A percentile compares a stretch with the other conserved stretches of the same genome.
Conservation (phyloP, 208 protist species). For the Wallacemonas sp. region DNA sequence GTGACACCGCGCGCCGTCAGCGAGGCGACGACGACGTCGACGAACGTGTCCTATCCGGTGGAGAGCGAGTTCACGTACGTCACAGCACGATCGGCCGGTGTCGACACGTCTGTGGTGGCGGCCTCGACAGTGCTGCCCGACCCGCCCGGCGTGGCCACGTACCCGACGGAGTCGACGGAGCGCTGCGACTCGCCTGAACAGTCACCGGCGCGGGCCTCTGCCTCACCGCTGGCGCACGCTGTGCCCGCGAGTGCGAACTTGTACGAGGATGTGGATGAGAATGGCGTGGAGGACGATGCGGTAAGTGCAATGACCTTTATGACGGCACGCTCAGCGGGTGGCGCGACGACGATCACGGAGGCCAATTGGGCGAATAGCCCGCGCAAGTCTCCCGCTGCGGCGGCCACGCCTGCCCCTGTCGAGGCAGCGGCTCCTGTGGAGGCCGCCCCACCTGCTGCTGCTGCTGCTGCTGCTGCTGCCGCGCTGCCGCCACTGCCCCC, state of each 20-base stretch:
- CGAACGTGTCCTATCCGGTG: neutral
- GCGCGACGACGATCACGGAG: conserved; percentile 11
- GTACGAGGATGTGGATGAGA: neutral
- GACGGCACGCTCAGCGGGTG: conserved; percentile 9
- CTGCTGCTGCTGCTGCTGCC: neutral
- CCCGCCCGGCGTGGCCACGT: conserved; percentile 1
- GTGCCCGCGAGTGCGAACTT: neutral
- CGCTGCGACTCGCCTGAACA: no score
- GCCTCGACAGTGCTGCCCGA: conserved; percentile 6
- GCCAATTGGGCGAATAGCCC: neutral
- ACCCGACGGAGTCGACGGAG: neutral
- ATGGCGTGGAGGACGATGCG: neutral
- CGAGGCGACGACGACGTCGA: no score
- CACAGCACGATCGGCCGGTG: conserved; percentile 12
- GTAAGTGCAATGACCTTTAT: conserved; percentile 7
- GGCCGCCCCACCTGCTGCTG: neutral
- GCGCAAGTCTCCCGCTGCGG: neutral
- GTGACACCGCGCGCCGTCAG: no score
- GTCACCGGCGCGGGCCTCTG: neutral
- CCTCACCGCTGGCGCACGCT: neutral
- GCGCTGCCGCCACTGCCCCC: neutral
- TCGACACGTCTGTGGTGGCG: neutral
- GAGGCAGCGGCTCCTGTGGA: no score
- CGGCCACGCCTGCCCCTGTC: no score
- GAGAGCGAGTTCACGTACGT: conserved; percentile 19